A percentile compares a stretch with the other conserved stretches of the same genome.
Evolutionary conservation across 2,329 filamentous ascomycete species (phyloP).

Genomic region (Colletotrichum salicis): DNA sequence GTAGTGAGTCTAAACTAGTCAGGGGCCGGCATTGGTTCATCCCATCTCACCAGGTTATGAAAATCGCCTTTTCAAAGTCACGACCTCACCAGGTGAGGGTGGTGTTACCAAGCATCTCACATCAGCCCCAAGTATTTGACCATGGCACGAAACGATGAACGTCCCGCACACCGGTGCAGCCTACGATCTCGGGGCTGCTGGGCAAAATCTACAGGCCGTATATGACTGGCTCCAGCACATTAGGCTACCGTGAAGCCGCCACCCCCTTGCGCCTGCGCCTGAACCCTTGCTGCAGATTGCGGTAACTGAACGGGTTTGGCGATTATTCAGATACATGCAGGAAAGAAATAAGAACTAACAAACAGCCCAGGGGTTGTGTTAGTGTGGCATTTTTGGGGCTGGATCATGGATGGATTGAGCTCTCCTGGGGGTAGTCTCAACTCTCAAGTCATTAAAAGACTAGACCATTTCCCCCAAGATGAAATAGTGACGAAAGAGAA

Average conservation of each 20-base stretch:
- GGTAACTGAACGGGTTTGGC: constrained; percentile 4
- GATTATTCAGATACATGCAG: constrained; percentile 32
- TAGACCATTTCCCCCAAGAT: too few species aligned
- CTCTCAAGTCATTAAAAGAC: too few species aligned
- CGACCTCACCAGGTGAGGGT: too few species aligned
- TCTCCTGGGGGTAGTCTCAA: neutral
- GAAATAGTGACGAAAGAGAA: too few species aligned
- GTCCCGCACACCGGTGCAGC: too few species aligned
- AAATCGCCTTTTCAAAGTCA: too few species aligned
- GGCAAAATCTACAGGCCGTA: neutral
- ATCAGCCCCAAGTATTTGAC: neutral
- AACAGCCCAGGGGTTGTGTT: neutral
- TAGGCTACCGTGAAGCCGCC: neutral
- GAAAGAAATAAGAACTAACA: neutral
- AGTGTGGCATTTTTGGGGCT: neutral
- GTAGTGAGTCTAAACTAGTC: neutral
- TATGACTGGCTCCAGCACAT: neutral
- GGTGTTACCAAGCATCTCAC: neutral
- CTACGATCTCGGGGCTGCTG: too few species aligned
- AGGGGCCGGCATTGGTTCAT: neutral
- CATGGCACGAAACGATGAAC: too few species aligned
- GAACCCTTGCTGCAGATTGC: neutral
- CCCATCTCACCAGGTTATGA: too few species aligned
- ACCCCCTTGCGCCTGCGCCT: too few species aligned
- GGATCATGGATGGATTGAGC: neutral